phyloP scores from a whole-genome alignment of 2,329 filamentous ascomycete species.

The Aspergillus tubingensis region DNA sequence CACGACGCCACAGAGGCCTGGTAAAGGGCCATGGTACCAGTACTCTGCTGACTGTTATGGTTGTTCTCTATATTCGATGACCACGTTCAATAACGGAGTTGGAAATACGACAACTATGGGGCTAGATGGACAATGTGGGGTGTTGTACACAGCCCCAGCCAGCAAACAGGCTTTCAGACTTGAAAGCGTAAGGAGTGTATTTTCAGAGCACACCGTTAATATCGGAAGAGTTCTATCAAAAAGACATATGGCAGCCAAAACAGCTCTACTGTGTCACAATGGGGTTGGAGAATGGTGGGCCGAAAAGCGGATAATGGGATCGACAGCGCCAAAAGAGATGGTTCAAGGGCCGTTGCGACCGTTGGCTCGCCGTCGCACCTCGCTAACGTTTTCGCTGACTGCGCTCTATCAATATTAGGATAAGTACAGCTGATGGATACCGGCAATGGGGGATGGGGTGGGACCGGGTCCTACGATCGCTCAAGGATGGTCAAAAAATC shows the following conservation, averaged over 20 bases:
- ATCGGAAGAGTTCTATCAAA: neutral
- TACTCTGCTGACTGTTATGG: too few relatives aligned
- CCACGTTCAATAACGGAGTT: neutral
- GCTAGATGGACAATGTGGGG: neutral
- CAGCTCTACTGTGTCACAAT: slow-evolving; percentile 8
- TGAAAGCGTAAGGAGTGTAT: neutral
- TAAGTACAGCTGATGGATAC: slow-evolving; percentile 1
- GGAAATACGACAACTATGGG: neutral
- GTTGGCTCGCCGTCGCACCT: slow-evolving; percentile 13
- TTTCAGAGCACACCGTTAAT: neutral
- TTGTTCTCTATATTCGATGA: neutral
- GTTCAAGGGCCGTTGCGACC: slow-evolving; percentile 20
- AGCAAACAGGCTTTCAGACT: neutral
- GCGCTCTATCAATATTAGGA: slow-evolving; percentile 2
- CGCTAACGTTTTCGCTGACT: slow-evolving; percentile 8
- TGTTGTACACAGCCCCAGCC: neutral
- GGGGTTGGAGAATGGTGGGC: slow-evolving; percentile 15
- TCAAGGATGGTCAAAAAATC: slow-evolving; percentile 33
- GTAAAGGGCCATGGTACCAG: neutral
- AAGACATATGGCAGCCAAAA: slow-evolving; percentile 3
- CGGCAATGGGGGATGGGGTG: slow-evolving; percentile 10
- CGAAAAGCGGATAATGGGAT: slow-evolving; percentile 16
- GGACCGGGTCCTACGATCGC: slow-evolving; percentile 25
- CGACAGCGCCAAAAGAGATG: slow-evolving; percentile 18
- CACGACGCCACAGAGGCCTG: neutral